phyloP scores from a whole-genome alignment of 2,329 filamentous ascomycete species.

The Diplodia intermedia region DNA sequence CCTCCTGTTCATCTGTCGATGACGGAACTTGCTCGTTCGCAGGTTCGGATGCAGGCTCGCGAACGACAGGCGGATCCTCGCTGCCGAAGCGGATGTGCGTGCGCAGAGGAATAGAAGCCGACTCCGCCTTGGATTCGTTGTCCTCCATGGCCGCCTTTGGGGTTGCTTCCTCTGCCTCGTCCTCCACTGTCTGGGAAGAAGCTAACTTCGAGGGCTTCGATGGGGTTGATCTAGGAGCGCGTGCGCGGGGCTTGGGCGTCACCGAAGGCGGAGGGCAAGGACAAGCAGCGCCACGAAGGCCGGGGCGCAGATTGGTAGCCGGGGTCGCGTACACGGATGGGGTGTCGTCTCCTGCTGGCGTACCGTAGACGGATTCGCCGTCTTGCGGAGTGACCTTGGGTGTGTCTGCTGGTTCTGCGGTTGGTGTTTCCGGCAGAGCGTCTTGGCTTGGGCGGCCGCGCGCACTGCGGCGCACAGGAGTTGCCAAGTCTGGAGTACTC shows the following conservation, averaged over 20 bases:
- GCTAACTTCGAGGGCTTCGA: constrained; percentile 29
- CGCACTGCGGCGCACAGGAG: constrained; percentile 8
- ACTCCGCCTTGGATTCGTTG: not conserved
- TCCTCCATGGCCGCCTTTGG: constrained; percentile 10
- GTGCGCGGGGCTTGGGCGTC: constrained; percentile 21
- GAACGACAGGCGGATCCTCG: constrained; percentile 41
- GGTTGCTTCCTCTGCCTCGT: constrained; percentile 14
- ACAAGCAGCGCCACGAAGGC: constrained; percentile 7
- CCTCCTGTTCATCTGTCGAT: constrained; percentile 36
- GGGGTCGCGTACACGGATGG: constrained; percentile 32
- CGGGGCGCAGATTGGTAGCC: constrained; percentile 24
- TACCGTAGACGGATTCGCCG: constrained; percentile 29
- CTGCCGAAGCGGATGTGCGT: constrained; percentile 46
- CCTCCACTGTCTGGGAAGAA: constrained; percentile 23
- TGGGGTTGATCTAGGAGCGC: constrained; percentile 22
- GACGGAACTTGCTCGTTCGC: constrained; percentile 4
- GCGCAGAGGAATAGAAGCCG: not conserved
- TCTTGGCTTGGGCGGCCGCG: constrained; percentile 22
- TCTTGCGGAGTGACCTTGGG: not conserved
- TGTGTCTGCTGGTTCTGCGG: not conserved
- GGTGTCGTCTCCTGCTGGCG: constrained; percentile 26
- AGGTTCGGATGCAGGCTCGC: constrained; percentile 20
- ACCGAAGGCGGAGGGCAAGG: constrained; percentile 18
- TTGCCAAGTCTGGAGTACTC: not conserved
- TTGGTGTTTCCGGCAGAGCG: constrained; percentile 1